Base-by-base conservation (phyloP, 306 rosid species). In the Carpinus viminea region DNA sequence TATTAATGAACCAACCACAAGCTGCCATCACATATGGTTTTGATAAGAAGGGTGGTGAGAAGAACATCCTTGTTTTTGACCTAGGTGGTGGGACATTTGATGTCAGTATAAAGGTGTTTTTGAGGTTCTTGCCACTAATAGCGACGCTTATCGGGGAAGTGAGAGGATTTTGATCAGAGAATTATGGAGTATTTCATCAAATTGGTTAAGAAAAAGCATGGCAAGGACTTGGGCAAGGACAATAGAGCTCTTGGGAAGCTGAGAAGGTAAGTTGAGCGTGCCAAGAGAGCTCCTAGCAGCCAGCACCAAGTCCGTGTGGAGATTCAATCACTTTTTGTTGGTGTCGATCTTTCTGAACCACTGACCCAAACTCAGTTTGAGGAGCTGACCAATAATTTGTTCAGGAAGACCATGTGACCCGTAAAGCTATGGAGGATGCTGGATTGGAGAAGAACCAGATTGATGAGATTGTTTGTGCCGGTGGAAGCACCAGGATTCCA, bases 211-310 rank as follows among this genome's bases (percentile, higher is more conserved):
- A 93, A 96, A 41, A 91, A 96, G 94, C 92, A 93, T 3, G 91
- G 91, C 59, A 96, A 91, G 88, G 99, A 96, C 78, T 91, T 96
- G 77, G 86, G 97, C 96, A 96, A 91, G 94, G 99, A 93, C 88
- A 93, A 93, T 77, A 93, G 96, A 81, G 97, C 99, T 54, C 92
- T 96, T 81, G 99, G 98, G 6, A 96, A 96, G 86, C 76, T 96
- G 26, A 93, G 98, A 80, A 93, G 99, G 84, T 97, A 96, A 80
- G 69, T 76, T 38, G 99, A 96, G 85, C 91, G 97, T 31, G 99
- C 99, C 75, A 96, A 96, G 92, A 96, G 99, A 85, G 97, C 99
- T 75, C 96, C 93, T 47, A 93, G 99, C 76, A 96, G 98, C 91
- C 99, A 96, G 94, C 99, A 96, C 83, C 99, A 93, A 69, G 83